Conservation (phyloP, 805 yeast species). For the Lipomyces kockii region DNA sequence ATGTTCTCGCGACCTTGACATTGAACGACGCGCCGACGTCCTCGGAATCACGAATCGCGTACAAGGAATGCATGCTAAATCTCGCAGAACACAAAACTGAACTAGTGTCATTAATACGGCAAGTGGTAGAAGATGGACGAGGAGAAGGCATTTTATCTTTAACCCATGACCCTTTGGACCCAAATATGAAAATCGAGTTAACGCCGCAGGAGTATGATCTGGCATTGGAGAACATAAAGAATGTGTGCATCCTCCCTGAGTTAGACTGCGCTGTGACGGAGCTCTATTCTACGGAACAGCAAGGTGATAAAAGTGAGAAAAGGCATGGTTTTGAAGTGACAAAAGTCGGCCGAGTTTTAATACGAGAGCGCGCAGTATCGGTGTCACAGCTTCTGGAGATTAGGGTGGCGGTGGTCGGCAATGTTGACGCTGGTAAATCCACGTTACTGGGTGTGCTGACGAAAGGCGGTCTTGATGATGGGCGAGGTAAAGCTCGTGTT, state of each 20-base stretch:
- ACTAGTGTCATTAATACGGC: constrained; percentile 3
- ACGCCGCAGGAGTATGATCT: constrained; percentile 20
- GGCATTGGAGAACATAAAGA: constrained; percentile 18
- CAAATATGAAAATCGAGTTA: constrained; percentile 10
- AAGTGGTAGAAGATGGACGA: constrained; percentile 24
- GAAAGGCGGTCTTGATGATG: constrained; percentile 38
- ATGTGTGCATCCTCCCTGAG: constrained; percentile 15
- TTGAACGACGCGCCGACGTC: constrained; percentile 10
- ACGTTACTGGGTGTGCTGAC: constrained; percentile 36
- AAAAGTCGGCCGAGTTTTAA: constrained; percentile 19
- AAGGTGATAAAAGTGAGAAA: neutral
- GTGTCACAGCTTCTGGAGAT: constrained; percentile 35
- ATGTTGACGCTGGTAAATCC: constrained; percentile 38
- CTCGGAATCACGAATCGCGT: constrained; percentile 11
- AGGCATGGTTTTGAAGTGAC: neutral
- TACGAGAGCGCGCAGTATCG: constrained; percentile 17
- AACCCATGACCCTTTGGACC: constrained; percentile 22
- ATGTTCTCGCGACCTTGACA: constrained; percentile 27
- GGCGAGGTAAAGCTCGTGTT: constrained; percentile 37
- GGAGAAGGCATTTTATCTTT: constrained; percentile 32
- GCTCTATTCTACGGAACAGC: constrained; percentile 12
- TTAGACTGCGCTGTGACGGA: constrained; percentile 25
- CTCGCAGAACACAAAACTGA: constrained; percentile 4
- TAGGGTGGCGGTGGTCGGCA: constrained; percentile 38
- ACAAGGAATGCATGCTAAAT: constrained; percentile 21